Base-by-base conservation (phyloP, 352 stramenopile genomes). In the Pythium chondricola region DNA sequence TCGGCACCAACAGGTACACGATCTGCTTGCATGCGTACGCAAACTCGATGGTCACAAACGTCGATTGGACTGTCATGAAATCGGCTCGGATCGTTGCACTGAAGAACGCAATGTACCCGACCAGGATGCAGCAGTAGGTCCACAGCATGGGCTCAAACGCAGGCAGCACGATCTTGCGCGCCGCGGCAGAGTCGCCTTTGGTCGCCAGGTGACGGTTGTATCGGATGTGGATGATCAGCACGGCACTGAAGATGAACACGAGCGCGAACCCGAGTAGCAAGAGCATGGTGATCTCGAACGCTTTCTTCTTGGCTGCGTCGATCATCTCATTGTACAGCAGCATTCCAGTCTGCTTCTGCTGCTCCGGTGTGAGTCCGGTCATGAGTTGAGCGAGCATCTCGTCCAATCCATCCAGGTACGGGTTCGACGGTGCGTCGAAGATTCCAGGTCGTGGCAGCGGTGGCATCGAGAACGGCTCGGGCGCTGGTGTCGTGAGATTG, bases 131-230 rank as follows among this genome's bases (percentile, higher is more conserved):
- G 37, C 35, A 41, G 29, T 40, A 26, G 35, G 44, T 55, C 10
- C 18, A 24, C 18, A 92, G 47, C 24, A 88, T 42, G 21, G 78
- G 75, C 47, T 86, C 64, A 36, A 88, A 91, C 5, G 77, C 68
- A 4, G 80, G 80, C 9, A 91, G 33, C 14, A 91, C 63, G 35
- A 88, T 65, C 57, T 78, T 77, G 13, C 71, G 59, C 9, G 76
- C 79, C 2, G 79, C 79, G 43, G 37, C 56, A 3, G 59, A 55
- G 54, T 83, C 69, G 8, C 79, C 79, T n/a, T 66, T 54, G 30
- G 80, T 67, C 6, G 70, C 75, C 8, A 74, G 63, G 8, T 55
- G 56, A 10, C 74, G 67, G 38, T 83, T 68, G 48, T 71, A 44
- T 1, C 69, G 63, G 49, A 88, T 67, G 48, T 88, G 79, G 6